Percentiles rank a stretch among this genome's conserved stretches.
phyloP scores from a whole-genome alignment of 2,329 filamentous ascomycete genomes.

The Aspergillus jensenii region DNA sequence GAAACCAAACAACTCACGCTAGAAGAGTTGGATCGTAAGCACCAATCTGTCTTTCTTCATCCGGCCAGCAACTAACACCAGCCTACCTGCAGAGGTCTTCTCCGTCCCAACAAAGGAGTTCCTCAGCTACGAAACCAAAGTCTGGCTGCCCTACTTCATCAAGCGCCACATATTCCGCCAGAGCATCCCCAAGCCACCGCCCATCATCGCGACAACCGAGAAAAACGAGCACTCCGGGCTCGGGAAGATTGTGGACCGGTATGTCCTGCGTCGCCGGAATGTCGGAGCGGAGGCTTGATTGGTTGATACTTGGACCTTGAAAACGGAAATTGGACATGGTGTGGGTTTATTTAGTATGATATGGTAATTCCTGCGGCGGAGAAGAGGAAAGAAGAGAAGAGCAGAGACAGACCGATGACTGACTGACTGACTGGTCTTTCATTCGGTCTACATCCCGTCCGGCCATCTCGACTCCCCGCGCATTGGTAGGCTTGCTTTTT shows the following conservation, averaged over 20 bases:
- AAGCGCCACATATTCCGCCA: constrained; percentile 56
- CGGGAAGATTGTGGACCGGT: background rate
- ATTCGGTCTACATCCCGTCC: too few species aligned
- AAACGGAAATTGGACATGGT: too few species aligned
- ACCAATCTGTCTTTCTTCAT: background rate
- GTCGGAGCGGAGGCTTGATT: background rate
- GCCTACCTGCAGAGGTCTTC: constrained; percentile 48
- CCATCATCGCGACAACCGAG: constrained; percentile 23
- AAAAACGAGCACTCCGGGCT: background rate
- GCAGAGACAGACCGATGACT: too few species aligned
- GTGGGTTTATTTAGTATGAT: too few species aligned
- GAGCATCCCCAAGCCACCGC: constrained; percentile 31
- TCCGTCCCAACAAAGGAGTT: constrained; percentile 59
- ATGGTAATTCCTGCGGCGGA: too few species aligned
- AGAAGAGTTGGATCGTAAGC: constrained; percentile 24
- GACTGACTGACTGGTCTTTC: too few species aligned
- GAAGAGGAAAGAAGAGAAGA: too few species aligned
- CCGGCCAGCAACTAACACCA: constrained; percentile 37
- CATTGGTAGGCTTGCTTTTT: too few species aligned
- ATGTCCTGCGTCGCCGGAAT: background rate
- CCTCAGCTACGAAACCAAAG: constrained; percentile 55
- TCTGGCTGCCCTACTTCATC: constrained; percentile 60
- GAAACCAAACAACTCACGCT: constrained; percentile 55
- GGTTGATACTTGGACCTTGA: too few species aligned
- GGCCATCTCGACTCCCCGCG: too few species aligned